Evolutionary conservation across 371 early-diverging fungal genomes (phyloP).

Genomic region (Quaeritorhiza haematococci): DNA sequence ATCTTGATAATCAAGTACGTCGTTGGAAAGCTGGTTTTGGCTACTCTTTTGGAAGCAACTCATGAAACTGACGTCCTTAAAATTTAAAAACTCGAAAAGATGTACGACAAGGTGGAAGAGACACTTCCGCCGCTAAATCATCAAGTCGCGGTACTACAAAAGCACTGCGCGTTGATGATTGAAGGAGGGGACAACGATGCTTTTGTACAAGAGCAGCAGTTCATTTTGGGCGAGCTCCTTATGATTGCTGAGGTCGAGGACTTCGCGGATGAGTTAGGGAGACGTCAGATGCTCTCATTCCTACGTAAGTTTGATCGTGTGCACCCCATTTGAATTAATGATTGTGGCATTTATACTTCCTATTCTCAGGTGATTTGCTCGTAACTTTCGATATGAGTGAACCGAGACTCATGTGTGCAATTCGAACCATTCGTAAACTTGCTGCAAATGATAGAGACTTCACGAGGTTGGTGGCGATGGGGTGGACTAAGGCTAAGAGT

Average conservation of each 20-base stretch:
- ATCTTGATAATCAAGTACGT: constrained; percentile 46
- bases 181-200: constrained; percentile 55
- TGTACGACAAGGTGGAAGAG: constrained; percentile 56
- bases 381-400: no score
- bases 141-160: constrained; percentile 64
- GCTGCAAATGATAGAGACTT: constrained; percentile 82
- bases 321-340: neutral
- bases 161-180: constrained; percentile 57
- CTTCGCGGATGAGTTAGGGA: constrained; percentile 82
- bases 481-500: no score
- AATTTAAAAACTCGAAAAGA: neutral
- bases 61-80: no score
- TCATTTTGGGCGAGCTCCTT: constrained; percentile 70
- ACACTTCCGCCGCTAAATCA: constrained; percentile 69
- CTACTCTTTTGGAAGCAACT: no score
- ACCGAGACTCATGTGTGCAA: no score
- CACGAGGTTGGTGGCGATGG: constrained; percentile 51
- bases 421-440: constrained; percentile 63
- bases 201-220: constrained; percentile 62
- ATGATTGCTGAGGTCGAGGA: constrained; percentile 71
- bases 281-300: constrained; percentile 70
- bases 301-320: constrained; percentile 52
- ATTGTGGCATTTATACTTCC: no score
- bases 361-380: no score
- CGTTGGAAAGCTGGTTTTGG: no score